Conservation (phyloP, 2,329 filamentous ascomycete species). For the Exophiala alcalophila region DNA sequence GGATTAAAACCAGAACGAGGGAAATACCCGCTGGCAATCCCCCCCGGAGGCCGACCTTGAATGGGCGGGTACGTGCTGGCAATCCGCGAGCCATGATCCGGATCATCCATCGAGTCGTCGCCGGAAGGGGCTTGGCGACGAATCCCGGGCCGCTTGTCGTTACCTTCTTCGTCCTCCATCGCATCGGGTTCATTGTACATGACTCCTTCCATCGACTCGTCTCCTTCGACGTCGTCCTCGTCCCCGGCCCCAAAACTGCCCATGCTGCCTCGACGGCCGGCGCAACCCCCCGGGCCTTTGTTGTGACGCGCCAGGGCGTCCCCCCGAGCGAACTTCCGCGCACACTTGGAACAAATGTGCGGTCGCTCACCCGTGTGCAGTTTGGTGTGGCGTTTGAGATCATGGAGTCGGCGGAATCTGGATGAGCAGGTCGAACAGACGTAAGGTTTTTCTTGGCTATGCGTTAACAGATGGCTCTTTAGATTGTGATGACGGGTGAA, state of each 20-base stretch:
- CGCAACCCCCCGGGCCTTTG: conserved; percentile 93
- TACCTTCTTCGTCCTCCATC: conserved; percentile 48
- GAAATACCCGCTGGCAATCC: conserved; percentile 56
- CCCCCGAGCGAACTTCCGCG: conserved; percentile 88
- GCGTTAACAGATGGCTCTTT: conserved; percentile 93
- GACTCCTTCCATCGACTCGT: conserved; percentile 62
- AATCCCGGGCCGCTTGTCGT: conserved; percentile 60
- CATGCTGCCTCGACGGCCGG: conserved; percentile 82
- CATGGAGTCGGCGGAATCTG: conserved; percentile 87
- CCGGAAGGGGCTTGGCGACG: conserved; percentile 64
- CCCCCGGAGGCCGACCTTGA: conserved; percentile 51
- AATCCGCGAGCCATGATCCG: conserved; percentile 53
- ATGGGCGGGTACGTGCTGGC: conserved; percentile 74
- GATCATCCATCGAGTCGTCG: conserved; percentile 45
- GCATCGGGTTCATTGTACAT: conserved; percentile 55
- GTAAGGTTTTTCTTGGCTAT: conserved; percentile 98
- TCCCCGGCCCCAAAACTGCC: conserved; percentile 79
- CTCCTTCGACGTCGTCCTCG: conserved; percentile 55
- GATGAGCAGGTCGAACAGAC: conserved; percentile 90
- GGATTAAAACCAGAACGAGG: conserved; percentile 56
- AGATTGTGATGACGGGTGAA: conserved; percentile 97
- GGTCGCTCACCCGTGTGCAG: conserved; percentile 94
- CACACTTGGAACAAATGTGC: conserved; percentile 91
- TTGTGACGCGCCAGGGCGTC: conserved; percentile 93
- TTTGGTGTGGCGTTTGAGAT: conserved; percentile 93